Percentiles rank a stretch among this genome's conserved stretches.
phyloP scores from a whole-genome alignment of 2,329 filamentous ascomycete species.

The Metarhizium anisopliae region DNA sequence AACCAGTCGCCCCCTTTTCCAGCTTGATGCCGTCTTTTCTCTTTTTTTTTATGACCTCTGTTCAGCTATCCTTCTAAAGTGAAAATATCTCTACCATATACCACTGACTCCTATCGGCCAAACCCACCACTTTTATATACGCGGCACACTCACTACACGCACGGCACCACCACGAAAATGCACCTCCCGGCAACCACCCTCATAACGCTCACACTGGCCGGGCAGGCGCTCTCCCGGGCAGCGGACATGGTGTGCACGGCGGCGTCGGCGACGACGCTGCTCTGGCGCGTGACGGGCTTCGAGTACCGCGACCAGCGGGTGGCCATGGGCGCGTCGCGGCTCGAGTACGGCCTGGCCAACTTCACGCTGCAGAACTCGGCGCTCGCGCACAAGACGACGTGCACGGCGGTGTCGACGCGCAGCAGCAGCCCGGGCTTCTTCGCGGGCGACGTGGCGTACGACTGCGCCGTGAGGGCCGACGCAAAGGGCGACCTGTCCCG shows the following conservation, averaged over 20 bases:
- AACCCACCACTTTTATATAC: too few species aligned
- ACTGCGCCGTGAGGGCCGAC: not conserved
- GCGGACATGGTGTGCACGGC: conserved; percentile 2
- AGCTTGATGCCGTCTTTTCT: too few species aligned
- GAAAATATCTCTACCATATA: too few species aligned
- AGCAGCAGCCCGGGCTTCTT: not conserved
- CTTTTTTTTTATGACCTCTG: too few species aligned
- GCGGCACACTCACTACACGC: not conserved
- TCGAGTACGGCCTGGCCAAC: not conserved
- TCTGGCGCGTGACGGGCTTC: conserved; percentile 1
- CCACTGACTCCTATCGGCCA: too few species aligned
- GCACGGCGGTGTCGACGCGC: not conserved
- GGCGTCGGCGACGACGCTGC: not conserved
- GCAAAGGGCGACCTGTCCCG: not conserved
- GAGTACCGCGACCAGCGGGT: not conserved
- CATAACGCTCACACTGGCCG: not conserved
- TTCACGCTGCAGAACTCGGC: conserved; percentile 3
- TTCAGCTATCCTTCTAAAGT: too few species aligned
- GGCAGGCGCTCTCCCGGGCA: not conserved
- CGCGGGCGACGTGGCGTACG: not conserved
- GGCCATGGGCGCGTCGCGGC: not conserved
- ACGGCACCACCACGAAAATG: not conserved
- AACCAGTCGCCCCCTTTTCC: too few species aligned
- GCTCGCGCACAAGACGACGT: not conserved
- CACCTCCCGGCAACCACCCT: not conserved